phyloP scores from a whole-genome alignment of 2,329 filamentous ascomycete genomes.

The Colletotrichum incanum region DNA sequence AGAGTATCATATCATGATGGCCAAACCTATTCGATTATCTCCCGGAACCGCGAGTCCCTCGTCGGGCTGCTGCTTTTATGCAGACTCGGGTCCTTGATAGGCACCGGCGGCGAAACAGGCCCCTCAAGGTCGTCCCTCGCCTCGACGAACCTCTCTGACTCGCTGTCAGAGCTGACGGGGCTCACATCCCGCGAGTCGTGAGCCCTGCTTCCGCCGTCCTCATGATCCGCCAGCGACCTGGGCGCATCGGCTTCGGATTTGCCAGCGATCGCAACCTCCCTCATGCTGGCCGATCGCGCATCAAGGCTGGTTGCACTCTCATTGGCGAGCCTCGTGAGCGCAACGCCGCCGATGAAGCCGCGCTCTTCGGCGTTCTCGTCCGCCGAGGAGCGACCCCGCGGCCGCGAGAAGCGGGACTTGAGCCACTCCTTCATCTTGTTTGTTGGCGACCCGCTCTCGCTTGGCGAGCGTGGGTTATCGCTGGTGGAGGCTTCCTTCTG shows the following conservation, averaged over 20 bases:
- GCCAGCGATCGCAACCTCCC: slow-evolving; percentile 64
- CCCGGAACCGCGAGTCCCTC: slow-evolving; percentile 72
- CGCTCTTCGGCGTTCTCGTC: slow-evolving; percentile 52
- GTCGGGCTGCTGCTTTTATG: slow-evolving; percentile 67
- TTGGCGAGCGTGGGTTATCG: slow-evolving; percentile 42
- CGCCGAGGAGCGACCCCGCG: slow-evolving; percentile 56
- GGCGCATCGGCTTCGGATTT: slow-evolving; percentile 42
- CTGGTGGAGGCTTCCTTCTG: slow-evolving; percentile 26
- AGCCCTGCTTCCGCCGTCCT: slow-evolving; percentile 34
- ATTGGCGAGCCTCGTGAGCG: slow-evolving; percentile 58
- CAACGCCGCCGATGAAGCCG: slow-evolving; percentile 67
- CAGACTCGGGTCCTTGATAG: slow-evolving; percentile 52
- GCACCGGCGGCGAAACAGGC: slow-evolving; percentile 57
- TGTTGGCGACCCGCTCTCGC: slow-evolving; percentile 47
- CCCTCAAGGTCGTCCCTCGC: slow-evolving; percentile 51
- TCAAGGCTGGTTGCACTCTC: slow-evolving; percentile 62
- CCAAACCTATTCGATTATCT: slow-evolving; percentile 63
- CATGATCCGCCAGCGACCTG: slow-evolving; percentile 48
- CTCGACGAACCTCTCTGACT: slow-evolving; percentile 61
- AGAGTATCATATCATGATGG: not conserved
- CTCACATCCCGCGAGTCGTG: slow-evolving; percentile 56
- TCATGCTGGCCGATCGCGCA: slow-evolving; percentile 59
- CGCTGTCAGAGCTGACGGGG: slow-evolving; percentile 51
- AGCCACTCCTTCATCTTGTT: slow-evolving; percentile 69
- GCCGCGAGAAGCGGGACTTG: slow-evolving; percentile 66